Evolutionary conservation across 106 monocot genomes (phyloP), one percentile per base, ranked within the genome.

Genomic region (Acanthochlamys bracteata): DNA sequence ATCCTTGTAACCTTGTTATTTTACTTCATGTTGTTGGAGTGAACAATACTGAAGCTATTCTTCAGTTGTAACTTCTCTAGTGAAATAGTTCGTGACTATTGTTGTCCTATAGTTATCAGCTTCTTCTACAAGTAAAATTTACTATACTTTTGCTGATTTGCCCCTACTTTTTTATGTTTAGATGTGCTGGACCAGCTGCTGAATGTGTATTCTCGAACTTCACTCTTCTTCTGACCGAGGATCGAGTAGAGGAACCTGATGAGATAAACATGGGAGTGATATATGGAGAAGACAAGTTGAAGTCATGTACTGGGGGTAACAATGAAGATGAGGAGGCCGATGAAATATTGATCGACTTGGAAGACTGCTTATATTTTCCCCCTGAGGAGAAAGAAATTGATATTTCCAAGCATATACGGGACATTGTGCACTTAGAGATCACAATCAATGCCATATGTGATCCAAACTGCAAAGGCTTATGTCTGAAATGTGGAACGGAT

Each of bases 281-380:
- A 10, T 92, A 60, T 69, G 88, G 86, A 20, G 55, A 78, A 20
- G 75, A 73, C 42, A 64, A 70, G 17, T 3, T 0, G 15, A 80
- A 66, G 27, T 14, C 22, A 33, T 65, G 41, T 22, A 42, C 56
- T 4, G 33, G 24, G 55, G 52, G 17, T 26, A 52, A 11, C 39
- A 42, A 23, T 11, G 55, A 68, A 0, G 72, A 72, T 17, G 81
- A 75, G 7, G 85, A 78, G 22, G 78, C 78, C 0, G 82, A 88
- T 53, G 96, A 87, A 53, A 53, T 67, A 20, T 64, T 69, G 16
- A 88, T 92, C 60, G 88, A 98, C 39, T 62, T 65, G 61, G 96
- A 98, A 47, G 96, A 98, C 42, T 67, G 63, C 71, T 66, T 98
- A 47, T 69, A 92, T 57, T 98, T 98, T 60, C 96, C 96, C 0